Evolutionary conservation across 2,329 filamentous ascomycete species (phyloP), one percentile per base, ranked within the genome.

Genomic region (Rutstroemia sp.): DNA sequence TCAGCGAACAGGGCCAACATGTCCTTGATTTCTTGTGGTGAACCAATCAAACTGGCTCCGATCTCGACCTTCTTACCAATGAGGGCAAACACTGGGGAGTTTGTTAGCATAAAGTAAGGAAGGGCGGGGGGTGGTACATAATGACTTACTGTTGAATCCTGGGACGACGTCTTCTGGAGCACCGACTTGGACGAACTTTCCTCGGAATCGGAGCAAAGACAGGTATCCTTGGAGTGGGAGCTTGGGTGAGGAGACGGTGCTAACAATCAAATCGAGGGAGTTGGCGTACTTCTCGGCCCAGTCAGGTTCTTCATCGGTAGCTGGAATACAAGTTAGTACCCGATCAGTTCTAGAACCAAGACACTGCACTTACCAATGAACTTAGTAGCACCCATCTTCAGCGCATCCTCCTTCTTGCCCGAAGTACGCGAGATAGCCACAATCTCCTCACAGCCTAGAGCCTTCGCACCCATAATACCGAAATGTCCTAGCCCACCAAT

Each of bases 401-500:
- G 71, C 7, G 81, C 81, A 65, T 88, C 83, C 0, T 75, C 76
- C 39, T 72, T 75, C 73, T 88, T 88, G 66, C 70, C 64, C 0
- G 74, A 73, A 0, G 76, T 80, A 60, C 86, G 81, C 6, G 82
- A 85, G 62, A 88, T 80, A 8, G 81, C 84, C 21, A 85, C 82
- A 12, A 85, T 79, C 6, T 79, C 78, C 48, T 88, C 83, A 25
- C 83, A 85, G 9, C 83, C 85, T 1, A 92, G 73, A 0, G 88
- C 88, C 63, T 79, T 83, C 0, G 87, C 84, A 69, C 82, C 90
- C 58, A 89, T 75, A 14, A 92, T 69, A 0, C 81, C 88, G 61
- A 91, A 82, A 68, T 92, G 87, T 0, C 88, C 87, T 0, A 91
- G 71, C 0, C 88, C 82, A 45, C 85, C 76, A 48, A 85, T 73